phyloP scores from a whole-genome alignment of 495 filamentous ascomycete species.

The Penicillium pancosmium region DNA sequence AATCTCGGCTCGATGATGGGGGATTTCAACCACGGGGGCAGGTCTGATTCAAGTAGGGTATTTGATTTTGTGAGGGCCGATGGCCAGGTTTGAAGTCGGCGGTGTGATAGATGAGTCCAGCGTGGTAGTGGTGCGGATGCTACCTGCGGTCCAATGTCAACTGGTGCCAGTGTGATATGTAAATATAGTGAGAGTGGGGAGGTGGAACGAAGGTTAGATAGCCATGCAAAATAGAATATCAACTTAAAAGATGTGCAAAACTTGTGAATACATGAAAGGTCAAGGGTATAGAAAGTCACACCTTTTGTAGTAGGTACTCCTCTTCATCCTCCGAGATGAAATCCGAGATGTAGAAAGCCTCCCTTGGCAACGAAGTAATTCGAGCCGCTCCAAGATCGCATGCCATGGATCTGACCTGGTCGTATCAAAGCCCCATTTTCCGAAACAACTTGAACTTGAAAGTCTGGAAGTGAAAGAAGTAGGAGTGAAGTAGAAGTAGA shows the following conservation, averaged over 20 bases:
- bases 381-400: conserved; percentile 45
- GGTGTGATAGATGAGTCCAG: conserved; percentile 84
- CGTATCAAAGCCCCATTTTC: no score
- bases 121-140: conserved; percentile 66
- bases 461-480: not conserved
- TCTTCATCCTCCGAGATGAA: conserved; percentile 85
- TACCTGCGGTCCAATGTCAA: conserved; percentile 32
- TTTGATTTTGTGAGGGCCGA: conserved; percentile 72
- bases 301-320: conserved; percentile 66
- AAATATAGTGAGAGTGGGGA: conserved; percentile 2
- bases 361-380: conserved; percentile 62
- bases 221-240: not conserved
- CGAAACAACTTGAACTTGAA: not conserved
- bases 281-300: conserved; percentile 26
- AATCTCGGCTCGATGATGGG: conserved; percentile 71
- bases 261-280: no score
- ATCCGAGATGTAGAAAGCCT: conserved; percentile 83
- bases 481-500: no score
- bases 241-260: not conserved
- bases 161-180: not conserved
- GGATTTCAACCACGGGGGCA: conserved; percentile 75
- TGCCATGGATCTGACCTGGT: conserved; percentile 10
- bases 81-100: conserved; percentile 89
- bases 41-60: conserved; percentile 70
- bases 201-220: not conserved